Conservation (phyloP, 768 basidiomycete genomes). For the Leucocoprinus birnbaumii region DNA sequence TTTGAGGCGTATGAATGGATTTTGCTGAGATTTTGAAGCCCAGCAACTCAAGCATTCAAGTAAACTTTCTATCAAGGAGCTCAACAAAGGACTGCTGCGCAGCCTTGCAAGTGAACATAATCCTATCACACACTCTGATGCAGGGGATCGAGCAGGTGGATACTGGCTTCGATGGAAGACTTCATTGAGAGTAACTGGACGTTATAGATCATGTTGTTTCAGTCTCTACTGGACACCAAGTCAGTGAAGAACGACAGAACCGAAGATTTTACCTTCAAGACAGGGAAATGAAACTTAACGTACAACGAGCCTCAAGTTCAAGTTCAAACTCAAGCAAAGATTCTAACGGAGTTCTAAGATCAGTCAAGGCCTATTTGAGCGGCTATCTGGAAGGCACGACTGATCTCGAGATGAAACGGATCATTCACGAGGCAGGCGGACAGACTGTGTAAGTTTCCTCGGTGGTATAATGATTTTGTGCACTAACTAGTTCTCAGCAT, state of each 20-base stretch:
- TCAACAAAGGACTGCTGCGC: constrained; percentile 59
- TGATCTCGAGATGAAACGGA: constrained; percentile 75
- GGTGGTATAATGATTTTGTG: neutral
- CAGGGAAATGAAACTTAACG: constrained; percentile 43
- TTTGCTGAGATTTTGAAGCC: neutral
- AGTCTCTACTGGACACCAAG: constrained; percentile 67
- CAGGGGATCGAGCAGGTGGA: constrained; percentile 58
- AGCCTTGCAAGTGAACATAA: constrained; percentile 65
- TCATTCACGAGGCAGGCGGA: constrained; percentile 68
- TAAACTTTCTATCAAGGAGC: constrained; percentile 16
- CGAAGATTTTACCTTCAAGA: constrained; percentile 36
- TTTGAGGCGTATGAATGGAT: neutral
- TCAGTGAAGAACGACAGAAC: constrained; percentile 42
- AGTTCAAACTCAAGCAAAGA: too few species aligned
- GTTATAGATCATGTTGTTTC: constrained; percentile 58
- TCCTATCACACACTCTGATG: constrained; percentile 77
- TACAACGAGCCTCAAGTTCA: constrained; percentile 17
- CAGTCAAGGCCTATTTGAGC: constrained; percentile 64
- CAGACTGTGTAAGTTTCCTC: constrained; percentile 50
- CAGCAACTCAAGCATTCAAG: neutral
- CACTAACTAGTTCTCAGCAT: constrained; percentile 13
- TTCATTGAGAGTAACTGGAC: neutral
- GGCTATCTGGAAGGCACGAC: constrained; percentile 72
- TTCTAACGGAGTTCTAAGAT: constrained; percentile 26
- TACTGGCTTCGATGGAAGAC: neutral